Conservation (phyloP, 495 filamentous ascomycete genomes). For the Physcia stellaris region DNA sequence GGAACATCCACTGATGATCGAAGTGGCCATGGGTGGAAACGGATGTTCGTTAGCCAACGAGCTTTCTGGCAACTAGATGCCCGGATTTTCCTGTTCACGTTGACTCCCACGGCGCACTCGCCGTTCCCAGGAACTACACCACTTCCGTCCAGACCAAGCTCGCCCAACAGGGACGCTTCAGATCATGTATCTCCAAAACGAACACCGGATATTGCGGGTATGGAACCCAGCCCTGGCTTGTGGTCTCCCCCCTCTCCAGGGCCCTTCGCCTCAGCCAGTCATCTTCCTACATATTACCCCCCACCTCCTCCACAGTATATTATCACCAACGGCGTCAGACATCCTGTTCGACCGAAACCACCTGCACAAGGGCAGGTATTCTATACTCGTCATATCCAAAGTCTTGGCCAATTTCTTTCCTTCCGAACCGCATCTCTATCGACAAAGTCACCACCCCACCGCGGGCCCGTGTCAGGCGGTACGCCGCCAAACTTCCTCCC, state of each 20-base stretch:
- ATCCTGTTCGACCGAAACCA: constrained; percentile 81
- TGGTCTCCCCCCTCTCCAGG: constrained; percentile 32
- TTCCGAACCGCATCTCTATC: constrained; percentile 58
- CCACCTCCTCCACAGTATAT: constrained; percentile 70
- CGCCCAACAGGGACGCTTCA: constrained; percentile 39
- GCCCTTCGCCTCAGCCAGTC: constrained; percentile 61
- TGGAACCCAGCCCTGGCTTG: constrained; percentile 19
- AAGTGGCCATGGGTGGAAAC: constrained; percentile 50
- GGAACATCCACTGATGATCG: constrained; percentile 49
- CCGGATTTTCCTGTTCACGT: constrained; percentile 73
- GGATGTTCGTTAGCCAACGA: constrained; percentile 68
- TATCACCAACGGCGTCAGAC: constrained; percentile 63
- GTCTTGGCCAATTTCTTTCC: constrained; percentile 69
- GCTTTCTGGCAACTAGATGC: constrained; percentile 90
- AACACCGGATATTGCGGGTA: constrained; percentile 19
- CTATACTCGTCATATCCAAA: constrained; percentile 77
- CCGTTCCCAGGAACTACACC: constrained; percentile 47
- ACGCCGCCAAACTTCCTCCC: constrained; percentile 14
- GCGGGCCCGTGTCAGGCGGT: constrained; percentile 15
- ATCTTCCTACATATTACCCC: constrained; percentile 83
- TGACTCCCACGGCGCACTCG: constrained; percentile 44
- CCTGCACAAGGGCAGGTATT: constrained; percentile 78
- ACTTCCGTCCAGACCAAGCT: constrained; percentile 40
- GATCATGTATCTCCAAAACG: constrained; percentile 10
- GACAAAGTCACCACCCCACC: constrained; percentile 17